Conservation (phyloP, 805 yeast species). For the Metschnikowia colocasiae region DNA sequence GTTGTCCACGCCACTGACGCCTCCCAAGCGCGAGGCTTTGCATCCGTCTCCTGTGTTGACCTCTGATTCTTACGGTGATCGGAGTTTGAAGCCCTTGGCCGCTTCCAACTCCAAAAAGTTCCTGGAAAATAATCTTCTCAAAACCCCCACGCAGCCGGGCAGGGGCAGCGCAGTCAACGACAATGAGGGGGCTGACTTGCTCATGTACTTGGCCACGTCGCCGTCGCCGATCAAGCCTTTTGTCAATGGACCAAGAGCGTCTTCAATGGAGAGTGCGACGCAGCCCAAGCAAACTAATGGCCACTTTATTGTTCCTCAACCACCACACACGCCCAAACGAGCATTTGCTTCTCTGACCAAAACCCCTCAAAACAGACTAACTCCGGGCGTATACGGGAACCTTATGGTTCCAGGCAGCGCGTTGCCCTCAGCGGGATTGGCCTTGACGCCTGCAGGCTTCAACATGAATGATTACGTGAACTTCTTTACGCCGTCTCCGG, state of each 20-base stretch:
- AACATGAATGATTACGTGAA: slow-evolving; percentile 82
- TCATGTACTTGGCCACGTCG: slow-evolving; percentile 79
- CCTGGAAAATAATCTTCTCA: slow-evolving; percentile 16
- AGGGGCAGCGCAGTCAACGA: slow-evolving; percentile 27
- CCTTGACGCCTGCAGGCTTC: slow-evolving; percentile 61
- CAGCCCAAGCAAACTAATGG: slow-evolving; percentile 1
- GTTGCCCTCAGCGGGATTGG: slow-evolving; percentile 41
- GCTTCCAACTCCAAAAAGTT: slow-evolving; percentile 29
- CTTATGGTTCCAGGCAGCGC: slow-evolving; percentile 23
- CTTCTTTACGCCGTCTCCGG: slow-evolving; percentile 70
- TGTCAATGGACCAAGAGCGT: slow-evolving; percentile 29
- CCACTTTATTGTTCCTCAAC: slow-evolving; percentile 38
- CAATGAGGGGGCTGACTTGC: slow-evolving; percentile 75
- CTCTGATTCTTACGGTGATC: slow-evolving; percentile 5
- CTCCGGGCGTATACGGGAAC: slow-evolving; percentile 36
- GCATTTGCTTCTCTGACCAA: slow-evolving; percentile 22
- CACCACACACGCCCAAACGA: slow-evolving; percentile 44
- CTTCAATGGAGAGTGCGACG: neutral
- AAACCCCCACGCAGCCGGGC: slow-evolving; percentile 38
- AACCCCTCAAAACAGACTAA: slow-evolving; percentile 41
- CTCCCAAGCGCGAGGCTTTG: slow-evolving; percentile 21
- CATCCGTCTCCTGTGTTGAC: slow-evolving; percentile 30
- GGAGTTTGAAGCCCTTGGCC: slow-evolving; percentile 17
- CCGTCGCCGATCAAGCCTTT: slow-evolving; percentile 61
- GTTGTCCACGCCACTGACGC: slow-evolving; percentile 26